Conservation (phyloP, 2,329 filamentous ascomycete species). For the Hypomyces perniciosus region DNA sequence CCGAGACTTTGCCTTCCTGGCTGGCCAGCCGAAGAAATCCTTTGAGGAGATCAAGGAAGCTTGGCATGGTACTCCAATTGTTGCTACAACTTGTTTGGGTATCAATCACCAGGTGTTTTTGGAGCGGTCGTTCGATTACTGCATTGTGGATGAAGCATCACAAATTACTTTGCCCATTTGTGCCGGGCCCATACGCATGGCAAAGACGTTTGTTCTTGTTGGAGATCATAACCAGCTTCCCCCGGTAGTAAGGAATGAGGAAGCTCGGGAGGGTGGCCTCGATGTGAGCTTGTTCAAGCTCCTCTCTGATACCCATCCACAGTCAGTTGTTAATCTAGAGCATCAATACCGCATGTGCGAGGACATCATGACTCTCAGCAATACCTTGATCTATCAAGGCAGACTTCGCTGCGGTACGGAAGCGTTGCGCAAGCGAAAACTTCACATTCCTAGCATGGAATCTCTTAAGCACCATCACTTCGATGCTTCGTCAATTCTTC, state of each 20-base stretch:
- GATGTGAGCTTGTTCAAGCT: constrained; percentile 93
- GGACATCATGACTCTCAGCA: constrained; percentile 91
- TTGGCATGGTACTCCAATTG: constrained; percentile 81
- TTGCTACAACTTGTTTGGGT: constrained; percentile 90
- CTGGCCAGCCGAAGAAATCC: constrained; percentile 63
- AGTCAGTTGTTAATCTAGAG: constrained; percentile 83
- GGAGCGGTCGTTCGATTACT: constrained; percentile 90
- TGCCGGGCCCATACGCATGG: constrained; percentile 87
- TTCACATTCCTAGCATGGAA: constrained; percentile 61
- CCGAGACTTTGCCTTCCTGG: constrained; percentile 75
- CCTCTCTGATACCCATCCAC: constrained; percentile 80
- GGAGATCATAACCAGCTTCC: constrained; percentile 96
- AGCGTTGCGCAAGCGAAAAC: constrained; percentile 61
- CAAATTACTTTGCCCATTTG: constrained; percentile 96
- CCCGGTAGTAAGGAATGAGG: constrained; percentile 86
- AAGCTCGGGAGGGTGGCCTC: constrained; percentile 76
- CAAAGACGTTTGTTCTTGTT: constrained; percentile 86
- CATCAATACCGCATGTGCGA: constrained; percentile 99
- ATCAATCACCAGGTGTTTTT: constrained; percentile 86
- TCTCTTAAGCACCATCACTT: constrained; percentile 57
- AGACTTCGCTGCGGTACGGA: constrained; percentile 82
- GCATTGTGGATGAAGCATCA: constrained; percentile 95
- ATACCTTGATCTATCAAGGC: constrained; percentile 88
- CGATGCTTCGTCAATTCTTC: constrained; percentile 40
- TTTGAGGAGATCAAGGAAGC: constrained; percentile 79